These are phyloP conservation scores for Neopestalotiopsis clavispora DNA, from an alignment of 2,329 filamentous ascomycete genomes.

Conservation along the genomic window DNA sequence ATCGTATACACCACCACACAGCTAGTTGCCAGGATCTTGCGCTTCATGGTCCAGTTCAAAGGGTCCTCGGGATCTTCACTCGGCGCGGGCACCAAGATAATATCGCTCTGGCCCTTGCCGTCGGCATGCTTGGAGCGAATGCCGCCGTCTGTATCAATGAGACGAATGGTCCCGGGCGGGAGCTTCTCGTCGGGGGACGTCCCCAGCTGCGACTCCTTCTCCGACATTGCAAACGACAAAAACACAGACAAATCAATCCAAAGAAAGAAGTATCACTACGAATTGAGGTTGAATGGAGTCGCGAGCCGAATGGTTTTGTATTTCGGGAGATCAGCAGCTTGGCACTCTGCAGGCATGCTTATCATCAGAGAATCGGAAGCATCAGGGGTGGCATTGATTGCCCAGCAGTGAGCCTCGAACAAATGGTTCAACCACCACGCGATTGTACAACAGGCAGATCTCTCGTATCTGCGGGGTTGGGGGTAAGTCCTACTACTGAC, in stretches of 20 bases:
- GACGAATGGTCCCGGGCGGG: constrained; percentile 44
- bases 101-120: constrained; percentile 37
- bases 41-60: constrained; percentile 49
- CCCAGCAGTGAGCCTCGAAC: not conserved
- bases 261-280: too few species aligned
- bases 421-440: not conserved
- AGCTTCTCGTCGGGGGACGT: not conserved
- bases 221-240: not conserved
- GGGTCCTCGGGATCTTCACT: constrained; percentile 57
- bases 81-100: constrained; percentile 56
- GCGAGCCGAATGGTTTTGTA: not conserved
- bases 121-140: constrained; percentile 37
- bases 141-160: constrained; percentile 43
- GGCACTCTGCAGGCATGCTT: not conserved
- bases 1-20: constrained; percentile 31
- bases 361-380: not conserved
- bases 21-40: constrained; percentile 33
- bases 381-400: not conserved
- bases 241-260: too few species aligned
- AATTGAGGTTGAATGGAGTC: too few species aligned
- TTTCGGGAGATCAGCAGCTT: not conserved
- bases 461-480: not conserved
- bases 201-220: not conserved
- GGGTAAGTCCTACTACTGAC: not conserved
- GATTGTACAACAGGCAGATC: not conserved